Evolutionary conservation across 345 rosid genomes (phyloP).

Genomic region (Eucalyptus marginata): DNA sequence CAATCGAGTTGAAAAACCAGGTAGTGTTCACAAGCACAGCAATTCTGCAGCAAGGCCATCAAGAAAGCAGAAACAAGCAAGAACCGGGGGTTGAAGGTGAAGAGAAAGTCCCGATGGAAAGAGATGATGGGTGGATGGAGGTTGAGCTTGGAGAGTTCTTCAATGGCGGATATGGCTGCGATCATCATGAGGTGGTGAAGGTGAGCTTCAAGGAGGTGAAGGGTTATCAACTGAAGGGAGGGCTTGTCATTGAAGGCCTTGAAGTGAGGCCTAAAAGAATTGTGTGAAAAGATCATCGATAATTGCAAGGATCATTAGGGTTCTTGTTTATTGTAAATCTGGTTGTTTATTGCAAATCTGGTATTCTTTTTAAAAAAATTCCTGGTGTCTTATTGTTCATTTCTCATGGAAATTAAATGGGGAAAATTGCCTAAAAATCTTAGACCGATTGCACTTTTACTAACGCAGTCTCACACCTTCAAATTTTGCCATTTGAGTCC

Average conservation of each 20-base stretch:
- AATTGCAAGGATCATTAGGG: neutral
- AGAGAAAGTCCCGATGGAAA: constrained; percentile 10
- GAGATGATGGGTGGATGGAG: constrained; percentile 78
- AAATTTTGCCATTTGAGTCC: too few relatives aligned
- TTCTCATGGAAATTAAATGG: neutral
- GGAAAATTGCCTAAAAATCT: neutral
- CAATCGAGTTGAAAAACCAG: constrained; percentile 6
- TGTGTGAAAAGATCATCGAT: neutral
- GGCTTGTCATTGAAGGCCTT: constrained; percentile 58
- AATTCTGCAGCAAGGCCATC: neutral
- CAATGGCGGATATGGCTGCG: constrained; percentile 1
- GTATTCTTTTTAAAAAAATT: neutral
- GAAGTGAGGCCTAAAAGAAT: constrained; percentile 56
- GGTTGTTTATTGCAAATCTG: neutral
- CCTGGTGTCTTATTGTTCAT: neutral
- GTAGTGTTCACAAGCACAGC: neutral
- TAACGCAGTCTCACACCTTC: too few relatives aligned
- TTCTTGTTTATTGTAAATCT: neutral
- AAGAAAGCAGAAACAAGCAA: neutral
- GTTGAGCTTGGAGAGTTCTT: constrained; percentile 66
- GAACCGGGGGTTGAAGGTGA: neutral
- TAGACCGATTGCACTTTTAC: neutral
- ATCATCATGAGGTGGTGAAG: constrained; percentile 13
- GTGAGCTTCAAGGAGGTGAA: constrained; percentile 63
- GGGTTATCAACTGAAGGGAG: constrained; percentile 71